A percentile compares a stretch with the other conserved stretches of the same genome.
Evolutionary conservation across 2,329 filamentous ascomycete species (phyloP).

Genomic region (Clonostachys chloroleuca): DNA sequence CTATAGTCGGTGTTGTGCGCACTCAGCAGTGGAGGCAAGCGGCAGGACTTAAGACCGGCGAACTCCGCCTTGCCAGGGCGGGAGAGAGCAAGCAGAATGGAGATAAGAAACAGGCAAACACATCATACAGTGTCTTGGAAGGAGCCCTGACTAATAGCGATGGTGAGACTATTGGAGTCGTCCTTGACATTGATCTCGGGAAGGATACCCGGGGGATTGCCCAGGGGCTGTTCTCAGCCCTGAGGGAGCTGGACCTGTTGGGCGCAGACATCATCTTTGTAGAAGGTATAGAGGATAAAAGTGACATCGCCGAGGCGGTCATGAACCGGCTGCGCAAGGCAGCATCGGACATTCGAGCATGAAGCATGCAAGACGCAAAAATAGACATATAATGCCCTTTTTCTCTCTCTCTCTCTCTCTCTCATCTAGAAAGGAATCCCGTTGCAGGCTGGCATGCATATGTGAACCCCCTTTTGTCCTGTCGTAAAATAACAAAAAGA

Average conservation of each 20-base stretch:
- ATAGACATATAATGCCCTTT: slow-evolving; percentile 5
- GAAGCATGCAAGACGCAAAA: slow-evolving; percentile 17
- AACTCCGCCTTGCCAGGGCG: slow-evolving; percentile 10
- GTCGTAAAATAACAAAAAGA: slow-evolving; percentile 1
- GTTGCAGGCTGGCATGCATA: too few species aligned
- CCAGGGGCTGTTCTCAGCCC: slow-evolving; percentile 79
- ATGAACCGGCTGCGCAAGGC: slow-evolving; percentile 83
- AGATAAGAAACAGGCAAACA: slow-evolving; percentile 14
- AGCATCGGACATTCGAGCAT: slow-evolving; percentile 55
- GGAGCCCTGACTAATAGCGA: slow-evolving; percentile 28
- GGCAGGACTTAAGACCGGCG: slow-evolving; percentile 29
- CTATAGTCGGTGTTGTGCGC: slow-evolving; percentile 47
- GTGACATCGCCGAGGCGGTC: slow-evolving; percentile 79
- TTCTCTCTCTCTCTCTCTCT: background rate
- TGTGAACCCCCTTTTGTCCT: too few species aligned
- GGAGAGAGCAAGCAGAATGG: slow-evolving; percentile 17
- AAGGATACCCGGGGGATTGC: slow-evolving; percentile 69
- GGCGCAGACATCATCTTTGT: slow-evolving; percentile 83
- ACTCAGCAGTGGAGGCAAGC: slow-evolving; percentile 47
- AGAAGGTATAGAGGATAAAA: slow-evolving; percentile 77
- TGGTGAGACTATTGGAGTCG: slow-evolving; percentile 25
- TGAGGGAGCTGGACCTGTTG: slow-evolving; percentile 78
- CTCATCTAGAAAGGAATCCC: too few species aligned
- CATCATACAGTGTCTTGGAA: slow-evolving; percentile 33
- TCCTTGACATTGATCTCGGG: slow-evolving; percentile 73